Base-by-base conservation (phyloP, 176 grass and related monocot genomes). In the Cenchrus purpureus region DNA sequence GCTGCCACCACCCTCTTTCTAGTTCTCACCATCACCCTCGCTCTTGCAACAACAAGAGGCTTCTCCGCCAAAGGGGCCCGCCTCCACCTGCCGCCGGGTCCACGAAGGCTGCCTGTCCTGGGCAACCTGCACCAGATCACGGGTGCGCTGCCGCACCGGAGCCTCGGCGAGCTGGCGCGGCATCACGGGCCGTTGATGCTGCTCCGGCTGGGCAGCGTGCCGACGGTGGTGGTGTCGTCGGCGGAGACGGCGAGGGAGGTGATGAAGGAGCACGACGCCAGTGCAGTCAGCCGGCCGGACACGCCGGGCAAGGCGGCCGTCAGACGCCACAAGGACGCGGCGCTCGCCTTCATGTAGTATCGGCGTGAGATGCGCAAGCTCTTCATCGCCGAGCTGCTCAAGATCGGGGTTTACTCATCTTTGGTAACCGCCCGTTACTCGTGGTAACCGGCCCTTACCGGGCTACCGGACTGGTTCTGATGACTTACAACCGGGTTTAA, bases 101-200 rank as follows among this genome's bases (percentile, higher is more conserved):
- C 88, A 0, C 10, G 64, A 2, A 1, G 52, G 53, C 12, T 92
- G 37, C 91, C 91, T 0, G 17, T 95, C 49, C n/a, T 95, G 1
- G 94, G 94, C 22, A 89, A 90, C 81, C 84, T 95, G 45, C 86
- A 87, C 86, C 91, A 95, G 68, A 14, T 95, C n/a, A n/a, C n/a
- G 6, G 86, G 83, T 12, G 6, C 67, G 57, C 79, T 91, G 32
- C 93, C 91, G 54, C 93, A 95, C 82, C 83, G 14, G 22, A 78
- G 79, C 82, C 84, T 93, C 20, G 65, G 76, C 2, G 79, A 84
- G 0, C 74, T 95, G 64, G 57, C 90, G 32, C 10, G 71, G 58
- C 85, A 42, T 16, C 82, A 81, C 32, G 87, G 91, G 0, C 75
- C 85, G 8, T 77, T 86, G 10, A 90, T 94, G 65, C 46, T 74